Base-by-base conservation (phyloP, 805 yeast genomes). In the Isabelozyma pseudorhagii region DNA sequence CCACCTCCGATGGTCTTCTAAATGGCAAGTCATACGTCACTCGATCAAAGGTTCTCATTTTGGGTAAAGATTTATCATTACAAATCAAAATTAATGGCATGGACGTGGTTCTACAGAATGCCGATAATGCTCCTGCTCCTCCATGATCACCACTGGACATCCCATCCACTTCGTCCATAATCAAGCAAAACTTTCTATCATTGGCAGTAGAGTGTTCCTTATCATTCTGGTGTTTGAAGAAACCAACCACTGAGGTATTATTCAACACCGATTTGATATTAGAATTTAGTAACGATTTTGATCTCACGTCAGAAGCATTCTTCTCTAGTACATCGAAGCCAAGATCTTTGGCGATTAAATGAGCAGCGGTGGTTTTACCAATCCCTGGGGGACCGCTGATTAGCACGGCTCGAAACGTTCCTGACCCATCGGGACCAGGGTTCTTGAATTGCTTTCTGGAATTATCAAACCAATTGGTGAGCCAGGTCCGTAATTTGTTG, bases 91-190 rank as follows among this genome's bases (percentile, higher is more conserved):
- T 91, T 72, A 94, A 80, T 13, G 99, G 99, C 58, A 93, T 89
- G 42, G 83, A 79, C 0, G 98, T 91, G 46, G 83, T 85, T 41
- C 86, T 79, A 63, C 97, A 92, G 58, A 89, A 86, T 40, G 86
- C 84, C 0, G 97, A 90, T 67, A 94, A 77, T 52, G 91, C 96
- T 21, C 97, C 97, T 27, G 94, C 97, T 54, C 99, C 99, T 53
- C 99, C 99, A 59, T 94, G 85, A 68, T 94, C 99, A 55, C 99
- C 99, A 62, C 96, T 91, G 40, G 97, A 89, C 98, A 94, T 94
- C 58, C 99, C 99, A 67, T 94, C 99, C 29, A 94, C 98, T 72
- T 94, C 99, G 70, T 94, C 99, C 98, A 94, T 91, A 54, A 94
- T 87, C 44, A 94, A 76, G 48, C 91, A 89, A 58, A 93, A 84